phyloP scores from a whole-genome alignment of 352 stramenopile genomes.

The Phytophthora capsici region DNA sequence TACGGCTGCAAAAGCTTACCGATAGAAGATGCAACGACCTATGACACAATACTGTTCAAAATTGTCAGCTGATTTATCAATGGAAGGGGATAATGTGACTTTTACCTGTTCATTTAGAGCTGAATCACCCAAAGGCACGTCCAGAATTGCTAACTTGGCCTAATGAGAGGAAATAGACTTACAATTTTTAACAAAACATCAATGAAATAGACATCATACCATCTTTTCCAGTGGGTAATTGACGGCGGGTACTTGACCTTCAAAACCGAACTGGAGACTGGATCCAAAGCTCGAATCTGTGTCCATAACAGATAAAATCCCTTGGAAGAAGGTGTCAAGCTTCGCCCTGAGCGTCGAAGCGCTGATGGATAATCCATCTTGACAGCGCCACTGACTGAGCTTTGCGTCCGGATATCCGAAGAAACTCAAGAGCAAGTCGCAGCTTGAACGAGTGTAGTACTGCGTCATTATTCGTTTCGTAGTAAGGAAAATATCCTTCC shows the following conservation, averaged over 20 bases:
- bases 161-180: neutral
- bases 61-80: slow-evolving; percentile 1
- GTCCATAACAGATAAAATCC: no score
- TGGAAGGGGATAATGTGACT: neutral
- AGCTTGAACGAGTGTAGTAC: no score
- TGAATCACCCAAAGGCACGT: slow-evolving; percentile 10
- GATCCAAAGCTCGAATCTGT: no score
- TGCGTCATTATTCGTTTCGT: no score
- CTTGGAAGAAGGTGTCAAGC: no score
- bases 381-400: no score
- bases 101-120: slow-evolving; percentile 12
- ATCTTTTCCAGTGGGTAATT: slow-evolving; percentile 58
- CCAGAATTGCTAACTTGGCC: slow-evolving; percentile 32
- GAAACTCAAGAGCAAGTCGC: no score
- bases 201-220: slow-evolving; percentile 19
- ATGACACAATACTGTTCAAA: slow-evolving; percentile 23
- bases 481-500: no score
- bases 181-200: neutral
- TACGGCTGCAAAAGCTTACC: slow-evolving; percentile 13
- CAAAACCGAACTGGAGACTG: slow-evolving; percentile 60
- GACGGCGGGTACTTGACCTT: slow-evolving; percentile 43
- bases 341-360: no score
- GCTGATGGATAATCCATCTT: no score
- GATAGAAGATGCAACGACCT: slow-evolving; percentile 31
- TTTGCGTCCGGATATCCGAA: no score